These are phyloP conservation scores for Moesziomyces antarcticus DNA, from an alignment of 1,284 basidiomycete species.

Conservation along the genomic window DNA sequence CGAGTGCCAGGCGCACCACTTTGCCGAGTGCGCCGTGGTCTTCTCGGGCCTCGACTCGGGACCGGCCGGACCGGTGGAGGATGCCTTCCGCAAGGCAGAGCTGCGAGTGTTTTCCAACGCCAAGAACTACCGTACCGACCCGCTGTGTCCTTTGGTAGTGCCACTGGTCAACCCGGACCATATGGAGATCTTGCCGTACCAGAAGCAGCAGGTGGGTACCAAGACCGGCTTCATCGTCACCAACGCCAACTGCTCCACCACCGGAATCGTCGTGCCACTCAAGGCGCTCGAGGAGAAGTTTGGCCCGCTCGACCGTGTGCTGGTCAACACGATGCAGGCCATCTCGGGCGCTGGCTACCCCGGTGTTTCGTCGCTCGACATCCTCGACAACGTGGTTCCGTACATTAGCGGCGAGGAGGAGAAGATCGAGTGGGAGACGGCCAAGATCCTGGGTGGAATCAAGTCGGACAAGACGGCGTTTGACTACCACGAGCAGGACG, in stretches of 20 bases:
- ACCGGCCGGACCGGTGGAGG: slow-evolving; percentile 93
- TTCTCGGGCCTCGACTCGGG: slow-evolving; percentile 96
- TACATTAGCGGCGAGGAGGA: slow-evolving; percentile 87
- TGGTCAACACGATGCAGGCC: slow-evolving; percentile 96
- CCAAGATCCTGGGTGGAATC: slow-evolving; percentile 86
- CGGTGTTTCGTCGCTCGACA: slow-evolving; percentile 88
- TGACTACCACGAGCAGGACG: slow-evolving; percentile 83
- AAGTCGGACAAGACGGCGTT: slow-evolving; percentile 71
- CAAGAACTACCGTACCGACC: slow-evolving; percentile 95
- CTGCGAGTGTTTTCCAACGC: slow-evolving; percentile 96
- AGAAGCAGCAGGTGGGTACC: slow-evolving; percentile 73
- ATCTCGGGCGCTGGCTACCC: slow-evolving; percentile 98
- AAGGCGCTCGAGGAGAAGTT: slow-evolving; percentile 91
- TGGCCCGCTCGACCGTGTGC: slow-evolving; percentile 87
- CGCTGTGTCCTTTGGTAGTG: slow-evolving; percentile 94
- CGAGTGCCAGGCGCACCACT: slow-evolving; percentile 82
- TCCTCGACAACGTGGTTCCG: slow-evolving; percentile 95
- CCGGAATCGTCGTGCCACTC: slow-evolving; percentile 90
- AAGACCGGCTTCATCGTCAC: slow-evolving; percentile 92
- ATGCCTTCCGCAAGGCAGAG: slow-evolving; percentile 85
- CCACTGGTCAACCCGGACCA: slow-evolving; percentile 94
- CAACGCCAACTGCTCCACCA: slow-evolving; percentile 99
- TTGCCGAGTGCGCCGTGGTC: slow-evolving; percentile 84
- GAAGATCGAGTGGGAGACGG: slow-evolving; percentile 98
- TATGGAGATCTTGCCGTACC: slow-evolving; percentile 84